A percentile compares a stretch with the other conserved stretches of the same genome.
phyloP scores from a whole-genome alignment of 306 rosid genomes.

The Leucaena leucocephala region DNA sequence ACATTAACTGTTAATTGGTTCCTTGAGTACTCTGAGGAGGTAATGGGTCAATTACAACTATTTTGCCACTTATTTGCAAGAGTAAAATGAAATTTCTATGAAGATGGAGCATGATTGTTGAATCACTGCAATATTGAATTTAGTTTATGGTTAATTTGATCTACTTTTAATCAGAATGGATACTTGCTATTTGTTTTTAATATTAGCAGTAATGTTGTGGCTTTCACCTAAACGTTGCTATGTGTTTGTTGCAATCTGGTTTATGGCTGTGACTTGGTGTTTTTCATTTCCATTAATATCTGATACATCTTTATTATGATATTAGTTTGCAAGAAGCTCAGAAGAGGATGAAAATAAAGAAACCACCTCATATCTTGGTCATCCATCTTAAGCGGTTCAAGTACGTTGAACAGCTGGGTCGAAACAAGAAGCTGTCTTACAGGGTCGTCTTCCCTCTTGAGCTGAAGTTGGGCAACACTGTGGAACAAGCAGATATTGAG shows the following conservation, averaged over 20 bases:
- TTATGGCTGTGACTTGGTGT: conserved; percentile 10
- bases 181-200: conserved; percentile 9
- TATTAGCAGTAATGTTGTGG: not conserved
- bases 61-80: conserved; percentile 6
- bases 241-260: not conserved
- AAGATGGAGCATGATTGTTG: conserved; percentile 18
- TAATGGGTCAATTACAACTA: conserved; percentile 5
- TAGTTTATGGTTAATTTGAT: conserved; percentile 15
- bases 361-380: conserved; percentile 86
- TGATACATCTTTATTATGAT: conserved; percentile 32
- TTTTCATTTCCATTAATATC: not conserved
- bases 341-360: conserved; percentile 94
- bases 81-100: not conserved
- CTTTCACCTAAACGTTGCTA: not conserved
- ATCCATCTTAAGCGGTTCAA: conserved; percentile 91
- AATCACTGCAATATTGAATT: conserved; percentile 13
- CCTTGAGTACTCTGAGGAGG: conserved; percentile 16
- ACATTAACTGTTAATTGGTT: conserved; percentile 1
- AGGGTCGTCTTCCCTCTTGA: conserved; percentile 90
- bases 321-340: conserved; percentile 94
- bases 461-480: conserved; percentile 80
- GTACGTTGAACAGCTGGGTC: conserved; percentile 89
- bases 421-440: conserved; percentile 85
- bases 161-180: conserved; percentile 16
- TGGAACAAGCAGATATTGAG: conserved; percentile 78